A percentile compares a stretch with the other conserved stretches of the same genome.
These are phyloP conservation scores for Agrostemma githago DNA, from an alignment of 148 eudicot species.

Conservation along the genomic window DNA sequence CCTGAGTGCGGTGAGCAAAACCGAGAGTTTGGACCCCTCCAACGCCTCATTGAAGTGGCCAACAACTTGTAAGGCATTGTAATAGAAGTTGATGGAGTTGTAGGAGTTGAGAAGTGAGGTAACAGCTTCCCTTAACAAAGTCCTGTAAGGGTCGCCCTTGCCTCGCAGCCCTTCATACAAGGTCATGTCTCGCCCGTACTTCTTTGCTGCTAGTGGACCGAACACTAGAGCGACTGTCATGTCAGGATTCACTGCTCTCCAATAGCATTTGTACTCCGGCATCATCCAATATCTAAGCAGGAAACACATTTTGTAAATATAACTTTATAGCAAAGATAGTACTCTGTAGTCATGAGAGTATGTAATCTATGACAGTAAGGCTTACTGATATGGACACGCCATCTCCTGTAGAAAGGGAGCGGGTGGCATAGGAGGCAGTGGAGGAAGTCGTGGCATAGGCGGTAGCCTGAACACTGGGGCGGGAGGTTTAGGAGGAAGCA, in stretches of 20 bases:
- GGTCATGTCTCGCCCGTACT: constrained; percentile 58
- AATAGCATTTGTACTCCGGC: constrained; percentile 75
- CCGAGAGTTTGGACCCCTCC: constrained; percentile 44
- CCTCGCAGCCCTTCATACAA: constrained; percentile 47
- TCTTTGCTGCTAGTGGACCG: constrained; percentile 54
- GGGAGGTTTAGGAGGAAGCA: constrained; percentile 24
- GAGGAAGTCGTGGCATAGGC: constrained; percentile 30
- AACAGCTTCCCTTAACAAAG: constrained; percentile 71
- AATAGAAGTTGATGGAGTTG: constrained; percentile 52
- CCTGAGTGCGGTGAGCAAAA: constrained; percentile 59
- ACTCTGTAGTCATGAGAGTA: no score
- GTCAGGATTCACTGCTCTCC: constrained; percentile 67
- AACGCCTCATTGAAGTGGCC: constrained; percentile 47
- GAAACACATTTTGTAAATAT: no score
- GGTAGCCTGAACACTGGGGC: constrained; percentile 26
- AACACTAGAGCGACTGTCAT: constrained; percentile 57
- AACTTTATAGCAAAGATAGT: no score
- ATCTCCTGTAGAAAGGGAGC: constrained; percentile 56
- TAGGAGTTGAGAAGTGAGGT: constrained; percentile 86
- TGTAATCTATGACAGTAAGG: not conserved
- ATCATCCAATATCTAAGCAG: constrained; percentile 57
- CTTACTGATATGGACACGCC: constrained; percentile 72
- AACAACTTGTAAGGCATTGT: constrained; percentile 51
- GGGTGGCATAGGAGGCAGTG: constrained; percentile 50
- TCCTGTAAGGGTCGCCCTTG: constrained; percentile 71